Evolutionary conservation across 192 early-diverging fungal genomes (phyloP), one percentile per base, ranked within the genome.

Genomic region (Oehlia diaphana): DNA sequence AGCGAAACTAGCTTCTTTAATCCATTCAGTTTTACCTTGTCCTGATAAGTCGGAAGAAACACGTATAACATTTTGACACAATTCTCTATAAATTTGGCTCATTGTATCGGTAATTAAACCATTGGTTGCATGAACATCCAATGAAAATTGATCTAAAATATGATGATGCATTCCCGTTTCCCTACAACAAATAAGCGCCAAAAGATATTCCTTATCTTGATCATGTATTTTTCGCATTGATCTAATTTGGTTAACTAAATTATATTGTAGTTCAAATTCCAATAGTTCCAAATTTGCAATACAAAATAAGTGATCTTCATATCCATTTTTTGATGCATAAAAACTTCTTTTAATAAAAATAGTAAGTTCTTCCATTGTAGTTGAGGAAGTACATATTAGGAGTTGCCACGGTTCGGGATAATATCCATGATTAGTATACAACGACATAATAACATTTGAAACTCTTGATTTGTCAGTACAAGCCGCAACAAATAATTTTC

Each of bases 1-100:
- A 21, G 2, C 21, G 2, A 63, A 58, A 47, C 70, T 64, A 5
- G 5, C 9, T 63, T 72, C 35, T 62, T 61, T 74, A 6, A 80
- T 80, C 53, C 71, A 80, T 4, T 80, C 79, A 63, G 79, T 73
- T 72, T 80, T 80, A 8, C 79, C 79, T 63, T 72, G 47, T 26
- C 68, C 79, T 1, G 70, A 73, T 23, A 72, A 63, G 16, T 50
- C 68, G 4, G 79, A 80, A 49, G 79, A 49, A 5, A 80, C 79
- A 50, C 42, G 12, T 21, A 28, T 72, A 23, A 79, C 61, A 61
- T 65, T 73, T 16, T 73, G 68, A 71, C 78, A 79, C 6, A 79
- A 28, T 26, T 74, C 49, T 10, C 4, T 7, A 58, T 74, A 74
- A 50, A 79, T 72, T 10, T n/a, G 19, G 14, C 10, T 71, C 68